phyloP scores from a whole-genome alignment of 108 stramenopile species.

The Pseudonitzschia delicatissima region DNA sequence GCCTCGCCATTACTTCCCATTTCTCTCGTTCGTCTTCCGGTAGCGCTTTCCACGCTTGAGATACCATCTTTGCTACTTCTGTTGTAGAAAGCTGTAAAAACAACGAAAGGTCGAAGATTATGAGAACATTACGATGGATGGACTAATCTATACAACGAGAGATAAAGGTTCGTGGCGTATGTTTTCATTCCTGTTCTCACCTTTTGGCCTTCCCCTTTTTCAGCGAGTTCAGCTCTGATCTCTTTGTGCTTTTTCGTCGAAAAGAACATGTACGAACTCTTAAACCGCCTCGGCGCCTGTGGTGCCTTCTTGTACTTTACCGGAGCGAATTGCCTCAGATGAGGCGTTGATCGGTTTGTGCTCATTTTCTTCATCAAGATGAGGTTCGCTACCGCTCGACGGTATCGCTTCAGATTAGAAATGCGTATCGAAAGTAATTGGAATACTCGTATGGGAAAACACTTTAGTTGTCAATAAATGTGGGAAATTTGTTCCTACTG shows the following conservation, averaged over 20 bases:
- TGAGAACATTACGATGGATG: too few species aligned
- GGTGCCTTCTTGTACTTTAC: slow-evolving; percentile 45
- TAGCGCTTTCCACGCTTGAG: slow-evolving; percentile 37
- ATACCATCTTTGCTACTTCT: slow-evolving; percentile 38
- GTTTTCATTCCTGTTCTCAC: slow-evolving; percentile 13
- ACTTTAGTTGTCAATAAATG: too few species aligned
- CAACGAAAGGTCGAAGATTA: too few species aligned
- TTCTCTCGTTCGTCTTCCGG: slow-evolving; percentile 23
- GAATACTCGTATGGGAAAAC: too few species aligned
- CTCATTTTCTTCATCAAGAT: neutral
- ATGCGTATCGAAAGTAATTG: too few species aligned
- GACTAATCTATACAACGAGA: too few species aligned
- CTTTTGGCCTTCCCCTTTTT: slow-evolving; percentile 34
- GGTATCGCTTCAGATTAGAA: too few species aligned
- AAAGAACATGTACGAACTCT: slow-evolving; percentile 48
- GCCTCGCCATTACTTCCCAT: slow-evolving; percentile 34
- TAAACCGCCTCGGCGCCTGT: slow-evolving; percentile 46
- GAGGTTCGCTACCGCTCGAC: too few species aligned
- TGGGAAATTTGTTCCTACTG: too few species aligned
- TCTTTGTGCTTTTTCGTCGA: slow-evolving; percentile 36
- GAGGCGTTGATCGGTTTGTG: neutral
- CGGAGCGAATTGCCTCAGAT: slow-evolving; percentile 10
- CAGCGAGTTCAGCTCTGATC: slow-evolving; percentile 26
- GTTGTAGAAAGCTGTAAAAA: slow-evolving; percentile 25
- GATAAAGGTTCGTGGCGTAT: too few species aligned